Evolutionary conservation across 805 yeast species (phyloP), one percentile per base, ranked within the genome.

Genomic region (Starmerella stellata): DNA sequence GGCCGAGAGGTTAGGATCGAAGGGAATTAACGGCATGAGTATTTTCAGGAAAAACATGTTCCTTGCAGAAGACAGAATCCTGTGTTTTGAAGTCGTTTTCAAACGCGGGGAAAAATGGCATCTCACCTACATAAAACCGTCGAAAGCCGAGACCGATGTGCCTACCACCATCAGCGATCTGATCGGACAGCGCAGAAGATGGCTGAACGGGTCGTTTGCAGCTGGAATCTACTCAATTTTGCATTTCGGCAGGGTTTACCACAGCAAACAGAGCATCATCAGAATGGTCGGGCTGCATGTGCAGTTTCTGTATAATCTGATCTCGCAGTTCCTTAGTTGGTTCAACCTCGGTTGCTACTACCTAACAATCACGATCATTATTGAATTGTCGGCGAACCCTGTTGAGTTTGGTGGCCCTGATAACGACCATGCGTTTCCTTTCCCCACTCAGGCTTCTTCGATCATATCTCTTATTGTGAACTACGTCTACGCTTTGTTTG

Each of bases 201-300:
- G 79, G 79, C 61, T 74, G 42, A 74, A 74, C 52, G 79, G 79
- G 34, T 72, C 78, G 2, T 74, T 74, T 51, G 75, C 75, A 31
- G 79, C 79, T 1, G 73, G 52, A 13, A 62, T 71, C 33, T 71
- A 71, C 46, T 55, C 72, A 2, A 57, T 73, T 46, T 67, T 60
- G 38, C 76, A 73, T 48, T 72, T 71, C 51, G 65, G 67, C 15
- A 65, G 72, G 40, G 48, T 73, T 29, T 73, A 74, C 65, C 44
- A 58, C n/a, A 66, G 75, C 5, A 59, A 68, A 14, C 79, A 73
- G 54, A 66, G 70, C 27, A 35, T 62, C 13, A 54, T 64, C 27
- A 64, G 78, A 39, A 62, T 70, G 51, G 20, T 72, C 11, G 59
- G 63, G 43, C 58, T 73, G 40, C 75, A 70, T 46, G 46, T 74